phyloP scores from a whole-genome alignment of 352 stramenopile species.

The Phytophthora aleatoria region DNA sequence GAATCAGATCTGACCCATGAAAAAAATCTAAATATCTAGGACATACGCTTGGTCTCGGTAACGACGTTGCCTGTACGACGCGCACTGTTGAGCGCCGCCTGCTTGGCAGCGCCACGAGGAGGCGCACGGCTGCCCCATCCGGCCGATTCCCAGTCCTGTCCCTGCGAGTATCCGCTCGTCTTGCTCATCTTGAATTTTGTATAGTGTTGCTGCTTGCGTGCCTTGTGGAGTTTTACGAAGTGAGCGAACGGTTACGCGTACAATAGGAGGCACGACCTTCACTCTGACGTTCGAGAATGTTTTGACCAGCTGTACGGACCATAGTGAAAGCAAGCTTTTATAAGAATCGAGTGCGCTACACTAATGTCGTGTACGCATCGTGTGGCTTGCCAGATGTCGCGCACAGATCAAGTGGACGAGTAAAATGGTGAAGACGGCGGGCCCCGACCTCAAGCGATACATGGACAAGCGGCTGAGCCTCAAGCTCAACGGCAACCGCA shows the following conservation, averaged over 20 bases:
- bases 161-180: constrained; percentile 67
- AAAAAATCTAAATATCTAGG: background rate
- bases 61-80: constrained; percentile 73
- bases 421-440: constrained; percentile 76
- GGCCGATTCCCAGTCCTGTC: constrained; percentile 78
- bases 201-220: constrained; percentile 17
- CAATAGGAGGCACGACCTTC: constrained; percentile 20
- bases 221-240: constrained; percentile 20
- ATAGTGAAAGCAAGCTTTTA: constrained; percentile 20
- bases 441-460: constrained; percentile 90
- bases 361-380: constrained; percentile 14
- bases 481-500: constrained; percentile 95
- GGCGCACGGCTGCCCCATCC: constrained; percentile 79
- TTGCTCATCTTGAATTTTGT: constrained; percentile 50
- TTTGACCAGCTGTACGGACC: constrained; percentile 1
- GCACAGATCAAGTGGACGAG: constrained; percentile 4
- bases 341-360: constrained; percentile 2
- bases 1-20: background rate
- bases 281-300: constrained; percentile 36
- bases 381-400: constrained; percentile 9
- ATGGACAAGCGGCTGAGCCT: constrained; percentile 96
- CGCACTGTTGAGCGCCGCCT: constrained; percentile 73
- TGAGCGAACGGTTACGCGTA: constrained; percentile 22
- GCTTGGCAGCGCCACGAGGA: constrained; percentile 61
- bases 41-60: constrained; percentile 78